Evolutionary conservation across 106 monocot genomes (phyloP), one percentile per base, ranked within the genome.

Genomic region (Triglochin maritima): DNA sequence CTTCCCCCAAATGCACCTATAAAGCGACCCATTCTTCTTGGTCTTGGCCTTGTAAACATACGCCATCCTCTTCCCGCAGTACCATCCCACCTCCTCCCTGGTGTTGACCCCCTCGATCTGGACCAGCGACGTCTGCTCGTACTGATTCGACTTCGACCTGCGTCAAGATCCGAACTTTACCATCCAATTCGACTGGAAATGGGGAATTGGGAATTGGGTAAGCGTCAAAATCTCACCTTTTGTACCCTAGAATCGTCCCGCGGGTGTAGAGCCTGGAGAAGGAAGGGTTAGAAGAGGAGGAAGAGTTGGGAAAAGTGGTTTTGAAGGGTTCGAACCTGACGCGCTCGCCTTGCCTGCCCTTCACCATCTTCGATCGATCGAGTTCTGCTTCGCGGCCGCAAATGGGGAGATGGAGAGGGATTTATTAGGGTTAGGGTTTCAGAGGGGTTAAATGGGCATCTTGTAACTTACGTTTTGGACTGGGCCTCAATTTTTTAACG

Each of bases 31-130:
- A 12, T 80, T 63, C 51, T 80, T 81, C 85, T 89, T 94, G 45
- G 82, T 80, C 71, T 94, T 94, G 3, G 84, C 94, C 81, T 82
- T 89, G 86, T 94, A 94, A 50, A 89, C 72, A 77, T 87, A 89
- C 1, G 86, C 86, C 69, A 85, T 44, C 3, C 80, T 64, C 76
- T 89, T 84, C 9, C 88, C 88, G 29, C 51, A 56, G 79, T 89
- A 89, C 88, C 85, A 85, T 0, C 50, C 49, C 4, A 80, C 82
- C 56, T 89, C 88, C 50, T 89, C 88, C 75, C 78, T 85, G n/a
- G 88, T 89, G 50, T 82, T 85, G 68, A 85, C 88, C 0, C 82
- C 88, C 78, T 89, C 85, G 71, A 89, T 78, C 73, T 89, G 85
- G 14, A 89, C 9, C 72, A 84, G 66, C 9, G 84, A 85, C 15